A percentile compares a stretch with the other conserved stretches of the same genome.
Evolutionary conservation across 345 rosid species (phyloP).

Genomic region (Aethionema arabicum): DNA sequence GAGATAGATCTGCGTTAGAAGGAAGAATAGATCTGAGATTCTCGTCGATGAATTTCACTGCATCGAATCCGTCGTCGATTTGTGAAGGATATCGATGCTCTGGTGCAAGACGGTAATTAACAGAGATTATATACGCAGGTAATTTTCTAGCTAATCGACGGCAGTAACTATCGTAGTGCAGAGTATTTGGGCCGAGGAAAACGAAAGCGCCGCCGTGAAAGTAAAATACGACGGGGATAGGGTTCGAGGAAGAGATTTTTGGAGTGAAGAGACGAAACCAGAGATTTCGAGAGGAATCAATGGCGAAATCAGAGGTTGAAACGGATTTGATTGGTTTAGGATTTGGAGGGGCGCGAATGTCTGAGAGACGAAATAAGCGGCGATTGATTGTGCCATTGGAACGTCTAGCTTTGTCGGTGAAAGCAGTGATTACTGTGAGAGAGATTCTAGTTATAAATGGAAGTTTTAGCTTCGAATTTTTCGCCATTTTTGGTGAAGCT

Average conservation of each 20-base stretch:
- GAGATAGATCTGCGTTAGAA: constrained; percentile 51
- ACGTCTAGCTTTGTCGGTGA: constrained; percentile 45
- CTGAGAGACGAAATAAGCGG: constrained; percentile 51
- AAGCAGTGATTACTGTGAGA: constrained; percentile 38
- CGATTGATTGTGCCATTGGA: constrained; percentile 66
- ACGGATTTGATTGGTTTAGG: constrained; percentile 51
- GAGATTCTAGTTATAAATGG: constrained; percentile 62
- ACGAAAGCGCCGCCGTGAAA: constrained; percentile 90
- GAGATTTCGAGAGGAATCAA: constrained; percentile 60
- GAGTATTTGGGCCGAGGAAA: constrained; percentile 53
- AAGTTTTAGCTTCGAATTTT: constrained; percentile 38
- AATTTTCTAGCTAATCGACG: constrained; percentile 56
- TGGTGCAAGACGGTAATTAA: constrained; percentile 73
- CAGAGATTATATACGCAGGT: constrained; percentile 63
- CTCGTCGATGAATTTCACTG: constrained; percentile 49
- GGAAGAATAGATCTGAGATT: constrained; percentile 40
- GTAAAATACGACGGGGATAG: constrained; percentile 65
- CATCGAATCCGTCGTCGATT: constrained; percentile 77
- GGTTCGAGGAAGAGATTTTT: constrained; percentile 17
- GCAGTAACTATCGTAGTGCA: constrained; percentile 56
- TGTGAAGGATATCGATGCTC: constrained; percentile 74
- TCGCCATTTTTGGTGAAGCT: constrained; percentile 30
- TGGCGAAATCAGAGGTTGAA: constrained; percentile 52
- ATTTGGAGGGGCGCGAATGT: constrained; percentile 45
- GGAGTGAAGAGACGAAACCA: constrained; percentile 76